phyloP scores from a whole-genome alignment of 352 stramenopile species.

The Phytopythium oedochilum region DNA sequence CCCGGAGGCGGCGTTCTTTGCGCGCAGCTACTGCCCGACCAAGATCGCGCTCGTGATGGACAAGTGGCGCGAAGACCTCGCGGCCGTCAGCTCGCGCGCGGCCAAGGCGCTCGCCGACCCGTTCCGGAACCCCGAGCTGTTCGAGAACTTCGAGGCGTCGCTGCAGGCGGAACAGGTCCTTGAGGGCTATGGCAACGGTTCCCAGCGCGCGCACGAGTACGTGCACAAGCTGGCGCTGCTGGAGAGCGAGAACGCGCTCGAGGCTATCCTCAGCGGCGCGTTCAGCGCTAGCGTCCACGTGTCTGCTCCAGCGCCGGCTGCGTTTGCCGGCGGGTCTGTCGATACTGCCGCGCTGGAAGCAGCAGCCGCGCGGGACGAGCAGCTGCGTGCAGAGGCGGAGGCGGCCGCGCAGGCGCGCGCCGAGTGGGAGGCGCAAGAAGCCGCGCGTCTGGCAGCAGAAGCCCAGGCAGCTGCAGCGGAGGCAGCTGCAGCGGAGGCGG shows the following conservation, averaged over 20 bases:
- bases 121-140: constrained; percentile 89
- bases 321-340: constrained; percentile 6
- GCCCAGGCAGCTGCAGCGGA: constrained; percentile 13
- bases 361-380: constrained; percentile 14
- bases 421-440: constrained; percentile 15
- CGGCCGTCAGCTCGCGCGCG: constrained; percentile 80
- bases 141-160: constrained; percentile 94
- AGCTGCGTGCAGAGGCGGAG: constrained; percentile 15
- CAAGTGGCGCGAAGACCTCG: constrained; percentile 95
- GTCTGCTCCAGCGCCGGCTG: constrained; percentile 7
- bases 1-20: constrained; percentile 98
- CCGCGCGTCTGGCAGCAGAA: constrained; percentile 22
- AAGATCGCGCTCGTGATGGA: constrained; percentile 94
- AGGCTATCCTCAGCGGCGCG: constrained; percentile 34
- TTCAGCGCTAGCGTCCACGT: constrained; percentile 5
- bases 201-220: constrained; percentile 69
- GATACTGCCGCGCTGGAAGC: constrained; percentile 16
- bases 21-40: constrained; percentile 96
- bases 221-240: constrained; percentile 55
- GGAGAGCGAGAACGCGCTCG: constrained; percentile 56
- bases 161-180: constrained; percentile 94
- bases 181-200: constrained; percentile 55
- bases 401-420: constrained; percentile 18
- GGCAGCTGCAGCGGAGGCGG: constrained; percentile 10
- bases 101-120: constrained; percentile 95